phyloP scores from a whole-genome alignment of 441 rosid species.

The Corymbia citriodora region DNA sequence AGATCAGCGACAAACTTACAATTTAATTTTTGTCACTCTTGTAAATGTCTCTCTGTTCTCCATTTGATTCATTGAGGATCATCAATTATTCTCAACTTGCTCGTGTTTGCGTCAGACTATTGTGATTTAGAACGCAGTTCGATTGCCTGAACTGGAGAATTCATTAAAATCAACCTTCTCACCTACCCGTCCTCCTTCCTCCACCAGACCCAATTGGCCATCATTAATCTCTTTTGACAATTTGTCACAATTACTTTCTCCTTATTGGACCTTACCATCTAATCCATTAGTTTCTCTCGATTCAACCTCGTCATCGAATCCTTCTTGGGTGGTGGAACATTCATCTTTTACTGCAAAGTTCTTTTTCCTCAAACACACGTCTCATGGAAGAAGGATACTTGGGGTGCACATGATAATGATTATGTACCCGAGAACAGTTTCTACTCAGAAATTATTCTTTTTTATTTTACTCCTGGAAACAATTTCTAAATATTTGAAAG shows the following conservation, averaged over 20 bases:
- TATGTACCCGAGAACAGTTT: no score
- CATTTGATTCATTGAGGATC: not conserved
- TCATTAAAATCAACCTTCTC: no score
- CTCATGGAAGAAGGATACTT: no score
- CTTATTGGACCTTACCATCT: not conserved
- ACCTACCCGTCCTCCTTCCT: not conserved
- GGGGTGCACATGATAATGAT: no score
- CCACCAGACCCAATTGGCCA: not conserved
- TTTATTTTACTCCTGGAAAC: no score
- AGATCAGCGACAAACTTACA: not conserved
- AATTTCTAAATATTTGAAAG: no score
- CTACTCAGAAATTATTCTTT: no score
- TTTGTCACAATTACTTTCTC: not conserved
- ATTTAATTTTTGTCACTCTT: not conserved
- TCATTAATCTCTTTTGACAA: not conserved
- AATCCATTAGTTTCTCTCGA: no score
- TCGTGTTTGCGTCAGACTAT: not conserved
- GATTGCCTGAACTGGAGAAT: not conserved
- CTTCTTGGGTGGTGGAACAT: not conserved
- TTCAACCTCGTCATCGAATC: not conserved
- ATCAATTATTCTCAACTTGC: not conserved
- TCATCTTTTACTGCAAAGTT: not conserved
- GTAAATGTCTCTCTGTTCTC: no score
- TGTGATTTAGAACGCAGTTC: not conserved
- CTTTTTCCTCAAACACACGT: not conserved